Conservation (phyloP, 2,329 filamentous ascomycete genomes). For the Ophiosphaerella narmari region DNA sequence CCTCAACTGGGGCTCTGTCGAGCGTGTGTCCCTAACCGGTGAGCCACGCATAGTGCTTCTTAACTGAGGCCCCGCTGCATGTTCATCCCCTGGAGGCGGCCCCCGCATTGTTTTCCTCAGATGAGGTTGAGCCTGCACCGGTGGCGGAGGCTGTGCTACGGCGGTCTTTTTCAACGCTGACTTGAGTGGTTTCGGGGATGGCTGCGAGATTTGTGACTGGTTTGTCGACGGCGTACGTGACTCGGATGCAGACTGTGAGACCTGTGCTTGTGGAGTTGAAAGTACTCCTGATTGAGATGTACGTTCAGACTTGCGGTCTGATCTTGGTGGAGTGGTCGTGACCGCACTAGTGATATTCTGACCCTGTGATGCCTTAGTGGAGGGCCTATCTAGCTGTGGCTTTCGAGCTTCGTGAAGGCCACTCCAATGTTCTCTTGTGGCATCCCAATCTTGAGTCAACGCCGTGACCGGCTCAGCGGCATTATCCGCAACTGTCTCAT, state of each 20-base stretch:
- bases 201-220: constrained; percentile 16
- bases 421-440: constrained; percentile 72
- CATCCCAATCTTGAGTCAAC: constrained; percentile 64
- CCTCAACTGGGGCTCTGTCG: constrained; percentile 34
- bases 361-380: constrained; percentile 1
- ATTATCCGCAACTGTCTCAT: constrained; percentile 10
- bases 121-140: constrained; percentile 18
- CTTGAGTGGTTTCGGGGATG: constrained; percentile 42
- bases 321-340: constrained; percentile 12
- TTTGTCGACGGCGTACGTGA: neutral
- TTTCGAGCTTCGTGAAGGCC: constrained; percentile 67
- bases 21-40: constrained; percentile 5
- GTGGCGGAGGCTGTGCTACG: constrained; percentile 16
- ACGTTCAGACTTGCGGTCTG: constrained; percentile 4
- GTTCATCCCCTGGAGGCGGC: constrained; percentile 5
- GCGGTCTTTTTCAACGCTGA: constrained; percentile 49
- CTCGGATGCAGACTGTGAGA: neutral
- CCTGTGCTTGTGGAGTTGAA: constrained; percentile 6
- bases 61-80: constrained; percentile 13
- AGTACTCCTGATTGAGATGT: neutral
- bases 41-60: constrained; percentile 12
- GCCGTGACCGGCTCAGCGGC: constrained; percentile 11
- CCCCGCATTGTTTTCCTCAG: constrained; percentile 46
- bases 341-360: constrained; percentile 11
- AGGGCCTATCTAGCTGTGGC: constrained; percentile 9